These are phyloP conservation scores for Rubia yunnanensis DNA, from an alignment of 257 asterid species.

Conservation along the genomic window DNA sequence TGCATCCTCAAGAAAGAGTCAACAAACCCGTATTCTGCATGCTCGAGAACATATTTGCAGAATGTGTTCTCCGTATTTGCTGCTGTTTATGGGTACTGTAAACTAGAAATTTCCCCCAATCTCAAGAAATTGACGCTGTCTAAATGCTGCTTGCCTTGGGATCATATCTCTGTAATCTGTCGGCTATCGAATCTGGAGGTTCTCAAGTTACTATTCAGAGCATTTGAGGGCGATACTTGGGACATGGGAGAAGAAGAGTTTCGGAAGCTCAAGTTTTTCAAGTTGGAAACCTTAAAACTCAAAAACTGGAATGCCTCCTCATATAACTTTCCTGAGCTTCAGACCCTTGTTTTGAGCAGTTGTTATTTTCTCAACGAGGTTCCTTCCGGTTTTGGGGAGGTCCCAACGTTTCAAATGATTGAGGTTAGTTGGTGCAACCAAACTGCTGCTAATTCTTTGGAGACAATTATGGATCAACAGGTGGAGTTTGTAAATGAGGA, in stretches of 20 bases:
- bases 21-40: too few species aligned
- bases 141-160: conserved; percentile 1
- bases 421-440: not conserved
- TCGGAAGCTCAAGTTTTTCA: not conserved
- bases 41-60: too few species aligned
- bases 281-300: not conserved
- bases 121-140: conserved; percentile 15
- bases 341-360: not conserved
- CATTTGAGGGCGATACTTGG: conserved; percentile 5
- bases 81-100: too few species aligned
- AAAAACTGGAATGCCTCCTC: not conserved
- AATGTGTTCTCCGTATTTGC: too few species aligned
- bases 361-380: not conserved
- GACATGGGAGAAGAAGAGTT: not conserved
- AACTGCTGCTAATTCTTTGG: not conserved
- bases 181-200: conserved; percentile 1
- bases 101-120: too few species aligned
- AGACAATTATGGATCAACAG: not conserved
- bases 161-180: not conserved
- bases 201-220: not conserved
- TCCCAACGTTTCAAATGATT: not conserved
- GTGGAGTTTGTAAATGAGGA: not conserved
- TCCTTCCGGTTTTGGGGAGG: not conserved
- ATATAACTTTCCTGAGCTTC: not conserved
- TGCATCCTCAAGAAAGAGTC: too few species aligned